These are phyloP conservation scores for Echinosophora koreensis DNA, from an alignment of 306 rosid genomes.

Conservation along the genomic window DNA sequence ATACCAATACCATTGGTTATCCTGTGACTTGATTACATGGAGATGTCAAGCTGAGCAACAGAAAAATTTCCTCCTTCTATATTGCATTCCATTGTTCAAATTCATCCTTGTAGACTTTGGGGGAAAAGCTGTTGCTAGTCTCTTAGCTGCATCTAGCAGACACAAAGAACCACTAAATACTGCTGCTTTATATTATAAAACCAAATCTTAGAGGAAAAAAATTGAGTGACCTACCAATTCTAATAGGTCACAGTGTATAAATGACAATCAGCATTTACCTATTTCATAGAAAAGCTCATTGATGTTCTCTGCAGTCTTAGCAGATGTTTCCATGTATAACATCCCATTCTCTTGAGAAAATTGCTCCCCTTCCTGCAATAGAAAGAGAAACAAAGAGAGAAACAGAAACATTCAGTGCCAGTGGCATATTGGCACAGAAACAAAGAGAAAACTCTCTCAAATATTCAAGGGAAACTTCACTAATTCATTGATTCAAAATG, in stretches of 20 bases:
- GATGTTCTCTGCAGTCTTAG: constrained; percentile 77
- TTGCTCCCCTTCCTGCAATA: constrained; percentile 75
- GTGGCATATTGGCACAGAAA: too few species aligned
- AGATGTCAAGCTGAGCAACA: constrained; percentile 58
- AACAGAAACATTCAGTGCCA: too few species aligned
- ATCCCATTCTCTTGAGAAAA: constrained; percentile 83
- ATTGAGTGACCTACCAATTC: background rate
- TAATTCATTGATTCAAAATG: too few species aligned
- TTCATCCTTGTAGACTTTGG: constrained; percentile 53
- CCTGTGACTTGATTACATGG: constrained; percentile 11
- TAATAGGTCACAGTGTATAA: background rate
- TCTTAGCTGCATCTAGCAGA: constrained; percentile 57
- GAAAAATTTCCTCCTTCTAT: constrained; percentile 44
- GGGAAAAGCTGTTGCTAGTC: constrained; percentile 59
- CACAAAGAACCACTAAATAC: constrained; percentile 13
- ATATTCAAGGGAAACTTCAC: too few species aligned
- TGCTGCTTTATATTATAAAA: constrained; percentile 25
- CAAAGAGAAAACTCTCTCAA: too few species aligned
- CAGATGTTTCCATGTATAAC: constrained; percentile 90
- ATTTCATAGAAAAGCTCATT: constrained; percentile 86
- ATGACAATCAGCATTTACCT: constrained; percentile 52
- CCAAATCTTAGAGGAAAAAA: background rate
- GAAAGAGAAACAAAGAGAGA: constrained; percentile 9
- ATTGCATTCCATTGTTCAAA: constrained; percentile 51
- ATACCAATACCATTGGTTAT: background rate